Conservation (phyloP, 176 grass and related monocot species). For the Avena eriantha region DNA sequence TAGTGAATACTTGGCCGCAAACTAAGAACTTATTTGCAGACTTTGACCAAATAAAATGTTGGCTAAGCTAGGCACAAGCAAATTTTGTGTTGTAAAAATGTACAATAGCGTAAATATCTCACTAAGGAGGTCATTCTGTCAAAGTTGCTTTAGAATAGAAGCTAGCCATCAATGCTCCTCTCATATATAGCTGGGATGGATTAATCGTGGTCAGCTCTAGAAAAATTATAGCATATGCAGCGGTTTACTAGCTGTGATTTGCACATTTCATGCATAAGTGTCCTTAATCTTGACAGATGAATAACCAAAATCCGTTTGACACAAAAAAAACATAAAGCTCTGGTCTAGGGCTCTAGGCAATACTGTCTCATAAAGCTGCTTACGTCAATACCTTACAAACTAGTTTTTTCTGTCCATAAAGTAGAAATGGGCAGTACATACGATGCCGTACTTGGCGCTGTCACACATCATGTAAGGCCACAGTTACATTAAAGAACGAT, state of each 20-base stretch:
- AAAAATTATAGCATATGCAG: background rate
- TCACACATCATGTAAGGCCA: constrained; percentile 26
- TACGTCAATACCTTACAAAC: background rate
- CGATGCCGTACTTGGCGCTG: constrained; percentile 24
- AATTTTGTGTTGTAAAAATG: background rate
- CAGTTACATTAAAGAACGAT: background rate
- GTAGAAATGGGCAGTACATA: constrained; percentile 15
- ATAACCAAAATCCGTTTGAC: background rate
- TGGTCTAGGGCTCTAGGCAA: background rate
- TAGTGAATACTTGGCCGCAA: background rate
- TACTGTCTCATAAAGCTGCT: background rate
- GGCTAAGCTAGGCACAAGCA: background rate
- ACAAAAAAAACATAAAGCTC: background rate
- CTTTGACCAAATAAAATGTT: background rate
- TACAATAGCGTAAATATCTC: background rate
- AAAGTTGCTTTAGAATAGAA: background rate
- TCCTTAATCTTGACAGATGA: background rate
- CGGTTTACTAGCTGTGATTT: background rate
- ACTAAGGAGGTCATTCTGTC: background rate
- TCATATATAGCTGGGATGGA: too few species aligned
- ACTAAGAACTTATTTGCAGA: background rate
- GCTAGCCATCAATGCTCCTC: background rate
- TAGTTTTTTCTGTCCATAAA: background rate
- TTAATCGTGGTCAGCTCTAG: background rate
- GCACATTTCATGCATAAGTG: constrained; percentile 35